Evolutionary conservation across 192 early-diverging fungal species (phyloP).

Genomic region (Coemansia brasiliensis): DNA sequence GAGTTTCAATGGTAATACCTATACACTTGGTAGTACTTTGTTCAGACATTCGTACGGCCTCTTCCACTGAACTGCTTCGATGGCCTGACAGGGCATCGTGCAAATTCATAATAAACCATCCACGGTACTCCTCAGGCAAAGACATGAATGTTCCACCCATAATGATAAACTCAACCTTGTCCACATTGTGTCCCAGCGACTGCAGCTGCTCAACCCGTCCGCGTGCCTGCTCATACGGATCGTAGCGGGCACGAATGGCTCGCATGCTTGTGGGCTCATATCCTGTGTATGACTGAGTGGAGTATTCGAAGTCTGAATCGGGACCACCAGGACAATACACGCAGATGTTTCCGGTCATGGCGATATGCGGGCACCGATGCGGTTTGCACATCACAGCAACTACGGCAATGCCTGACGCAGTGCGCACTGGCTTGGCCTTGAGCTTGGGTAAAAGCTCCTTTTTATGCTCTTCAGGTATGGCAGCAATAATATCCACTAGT

Average conservation of each 20-base stretch:
- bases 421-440: constrained; percentile 95
- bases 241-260: constrained; percentile 96
- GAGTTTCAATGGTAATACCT: constrained; percentile 98
- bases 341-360: constrained; percentile 99
- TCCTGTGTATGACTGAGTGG: constrained; percentile 99
- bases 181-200: constrained; percentile 89
- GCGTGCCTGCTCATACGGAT: constrained; percentile 93
- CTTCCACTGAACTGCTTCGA: constrained; percentile 86
- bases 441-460: constrained; percentile 80
- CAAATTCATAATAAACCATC: constrained; percentile 96
- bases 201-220: constrained; percentile 94
- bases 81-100: constrained; percentile 96
- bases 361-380: constrained; percentile 96
- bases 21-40: constrained; percentile 96
- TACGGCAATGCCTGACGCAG: constrained; percentile 64
- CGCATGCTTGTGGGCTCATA: constrained; percentile 99
- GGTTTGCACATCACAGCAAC: constrained; percentile 67
- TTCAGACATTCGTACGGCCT: constrained; percentile 97
- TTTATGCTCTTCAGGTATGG: constrained; percentile 92
- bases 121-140: constrained; percentile 88
- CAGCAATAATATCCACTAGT: constrained; percentile 97
- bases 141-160: constrained; percentile 99
- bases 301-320: constrained; percentile 99
- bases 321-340: constrained; percentile 98
- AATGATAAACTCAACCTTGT: constrained; percentile 98